Base-by-base conservation (phyloP, 2,329 filamentous ascomycete genomes). In the Sporothrix variecibatus region DNA sequence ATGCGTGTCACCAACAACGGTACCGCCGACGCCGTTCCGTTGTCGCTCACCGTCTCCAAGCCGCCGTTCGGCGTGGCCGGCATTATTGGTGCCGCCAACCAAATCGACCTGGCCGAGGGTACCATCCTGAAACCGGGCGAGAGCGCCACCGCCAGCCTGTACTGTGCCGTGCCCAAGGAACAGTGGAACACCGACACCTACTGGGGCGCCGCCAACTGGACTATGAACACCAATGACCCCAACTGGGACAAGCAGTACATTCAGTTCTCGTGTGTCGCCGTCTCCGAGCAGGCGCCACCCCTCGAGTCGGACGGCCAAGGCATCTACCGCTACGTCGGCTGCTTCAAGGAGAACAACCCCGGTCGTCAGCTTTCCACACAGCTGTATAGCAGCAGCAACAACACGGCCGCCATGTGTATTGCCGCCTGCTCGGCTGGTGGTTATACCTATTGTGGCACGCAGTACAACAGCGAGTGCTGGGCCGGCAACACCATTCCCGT, bases 1-100 rank as follows among this genome's bases (percentile, higher is more conserved):
- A 82, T 90, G 79, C 84, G 88, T 0, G 78, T 90, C 31, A 88
- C 85, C 49, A 90, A 90, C 77, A 85, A 84, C 67, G 87, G 85
- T 9, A 83, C 84, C 1, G 80, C 84, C 0, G 86, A 86, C 74
- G 85, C 86, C 70, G 83, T 84, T 26, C 82, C 85, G 1, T 82
- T 90, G 1, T 87, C 85, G 0, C 80, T 90, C 17, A 90, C 88
- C 0, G 87, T 91, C 2, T 90, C 88, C 0, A 91, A 91, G 78
- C 87, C 88, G 3, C 89, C 89, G 0, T 89, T 87, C 72, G 88
- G 87, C 17, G 82, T 88, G 2, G 77, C 81, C n/a, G 86, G 87
- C 2, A 84, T 90, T 28, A 84, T 90, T 53, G 83, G 84, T 26
- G 86, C 88, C 0, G 83, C 82, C 15, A 91, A 90, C 78, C 83